These are phyloP conservation scores for Fusarium tupiense DNA, from an alignment of 2,329 filamentous ascomycete species.

Conservation along the genomic window DNA sequence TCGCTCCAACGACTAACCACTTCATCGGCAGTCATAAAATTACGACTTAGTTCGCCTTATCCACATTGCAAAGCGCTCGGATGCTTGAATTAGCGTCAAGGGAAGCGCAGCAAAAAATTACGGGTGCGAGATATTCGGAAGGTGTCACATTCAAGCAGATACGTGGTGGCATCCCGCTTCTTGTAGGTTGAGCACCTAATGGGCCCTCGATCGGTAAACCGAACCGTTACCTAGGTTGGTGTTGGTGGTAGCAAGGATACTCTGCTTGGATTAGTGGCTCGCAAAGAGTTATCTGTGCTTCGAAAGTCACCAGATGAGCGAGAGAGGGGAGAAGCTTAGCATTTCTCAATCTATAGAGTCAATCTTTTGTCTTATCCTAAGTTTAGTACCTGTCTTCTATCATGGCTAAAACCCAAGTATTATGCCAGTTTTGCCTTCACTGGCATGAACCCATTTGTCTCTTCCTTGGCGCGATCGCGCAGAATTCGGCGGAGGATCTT, in stretches of 20 bases:
- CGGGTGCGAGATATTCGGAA: not conserved
- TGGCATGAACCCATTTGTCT: not conserved
- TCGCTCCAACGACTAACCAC: no score
- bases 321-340: not conserved
- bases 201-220: not conserved
- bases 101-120: not conserved
- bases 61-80: not conserved
- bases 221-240: not conserved
- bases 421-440: not conserved
- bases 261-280: not conserved
- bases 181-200: no score
- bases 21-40: not conserved
- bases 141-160: not conserved
- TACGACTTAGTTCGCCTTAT: not conserved
- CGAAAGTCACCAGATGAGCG: not conserved
- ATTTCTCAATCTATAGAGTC: not conserved
- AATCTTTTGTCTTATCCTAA: rapidly evolving
- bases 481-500: not conserved
- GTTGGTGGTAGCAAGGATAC: not conserved
- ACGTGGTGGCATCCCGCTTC: no score
- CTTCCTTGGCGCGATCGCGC: not conserved
- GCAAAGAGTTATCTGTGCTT: not conserved
- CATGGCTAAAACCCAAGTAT: no score
- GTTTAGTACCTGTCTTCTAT: not conserved
- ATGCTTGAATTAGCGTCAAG: not conserved